Conservation (phyloP, 257 asterid species). For the Scutellaria barbata region DNA sequence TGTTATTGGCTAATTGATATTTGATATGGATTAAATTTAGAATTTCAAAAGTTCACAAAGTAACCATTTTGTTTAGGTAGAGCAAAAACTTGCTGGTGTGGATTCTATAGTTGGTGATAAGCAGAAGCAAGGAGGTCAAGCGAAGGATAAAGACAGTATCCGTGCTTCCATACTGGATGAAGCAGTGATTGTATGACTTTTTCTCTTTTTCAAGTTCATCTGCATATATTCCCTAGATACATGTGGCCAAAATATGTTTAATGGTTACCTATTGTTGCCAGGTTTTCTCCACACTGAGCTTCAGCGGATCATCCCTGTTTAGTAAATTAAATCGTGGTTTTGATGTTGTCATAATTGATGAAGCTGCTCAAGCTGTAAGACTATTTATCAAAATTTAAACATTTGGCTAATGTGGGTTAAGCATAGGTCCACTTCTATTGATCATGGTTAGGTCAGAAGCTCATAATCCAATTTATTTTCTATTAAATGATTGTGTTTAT, state of each 20-base stretch:
- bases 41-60: no score
- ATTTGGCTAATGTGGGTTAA: slow-evolving; percentile 10
- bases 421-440: slow-evolving; percentile 7
- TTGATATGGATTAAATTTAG: no score
- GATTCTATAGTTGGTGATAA: slow-evolving; percentile 77
- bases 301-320: slow-evolving; percentile 76
- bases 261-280: slow-evolving; percentile 50
- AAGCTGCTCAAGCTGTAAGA: slow-evolving; percentile 99
- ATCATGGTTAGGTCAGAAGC: no score
- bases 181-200: slow-evolving; percentile 81
- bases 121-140: slow-evolving; percentile 82
- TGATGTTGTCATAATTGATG: slow-evolving; percentile 97
- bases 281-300: slow-evolving; percentile 99
- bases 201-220: slow-evolving; percentile 18
- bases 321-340: slow-evolving; percentile 85
- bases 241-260: slow-evolving; percentile 31
- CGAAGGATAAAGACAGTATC: slow-evolving; percentile 76
- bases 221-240: slow-evolving; percentile 29
- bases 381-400: slow-evolving; percentile 12
- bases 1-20: background rate
- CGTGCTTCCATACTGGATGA: slow-evolving; percentile 92
- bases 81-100: slow-evolving; percentile 78
- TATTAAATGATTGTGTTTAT: slow-evolving; percentile 19
- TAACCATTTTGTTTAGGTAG: slow-evolving; percentile 11
- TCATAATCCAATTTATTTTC: background rate